Evolutionary conservation across 495 filamentous ascomycete species (phyloP).

Genomic region (Tuber aestivum): DNA sequence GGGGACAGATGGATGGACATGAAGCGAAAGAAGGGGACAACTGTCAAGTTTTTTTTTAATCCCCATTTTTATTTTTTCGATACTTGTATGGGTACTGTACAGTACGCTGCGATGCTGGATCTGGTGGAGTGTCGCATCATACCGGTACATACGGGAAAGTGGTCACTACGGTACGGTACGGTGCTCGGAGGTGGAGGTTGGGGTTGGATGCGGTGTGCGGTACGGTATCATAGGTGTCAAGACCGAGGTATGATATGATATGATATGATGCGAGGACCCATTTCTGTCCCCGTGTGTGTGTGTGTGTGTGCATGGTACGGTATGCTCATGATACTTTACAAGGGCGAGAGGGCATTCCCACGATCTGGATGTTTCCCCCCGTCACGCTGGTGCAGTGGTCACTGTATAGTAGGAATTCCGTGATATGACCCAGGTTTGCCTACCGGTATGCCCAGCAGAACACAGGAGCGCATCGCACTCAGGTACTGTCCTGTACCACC

Average conservation of each 20-base stretch:
- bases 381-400: neutral
- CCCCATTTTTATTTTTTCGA: too few relatives aligned
- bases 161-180: too few relatives aligned
- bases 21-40: neutral
- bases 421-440: too few relatives aligned
- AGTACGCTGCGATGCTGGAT: neutral
- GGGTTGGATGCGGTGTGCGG: neutral
- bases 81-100: neutral
- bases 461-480: too few relatives aligned
- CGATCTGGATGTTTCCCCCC: neutral
- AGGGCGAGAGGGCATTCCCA: neutral
- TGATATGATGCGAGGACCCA: too few relatives aligned
- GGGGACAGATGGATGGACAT: neutral
- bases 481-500: neutral
- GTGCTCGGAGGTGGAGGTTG: neutral
- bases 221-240: neutral
- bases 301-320: too few relatives aligned
- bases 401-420: neutral
- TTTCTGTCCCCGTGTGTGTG: neutral
- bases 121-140: neutral
- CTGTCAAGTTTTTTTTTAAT: slow-evolving; percentile 4
- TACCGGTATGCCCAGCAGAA: too few relatives aligned
- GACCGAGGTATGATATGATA: neutral
- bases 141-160: neutral
- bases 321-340: neutral